Conservation (phyloP, 2,329 filamentous ascomycete species). For the Paracorniculantispora psalliotae region DNA sequence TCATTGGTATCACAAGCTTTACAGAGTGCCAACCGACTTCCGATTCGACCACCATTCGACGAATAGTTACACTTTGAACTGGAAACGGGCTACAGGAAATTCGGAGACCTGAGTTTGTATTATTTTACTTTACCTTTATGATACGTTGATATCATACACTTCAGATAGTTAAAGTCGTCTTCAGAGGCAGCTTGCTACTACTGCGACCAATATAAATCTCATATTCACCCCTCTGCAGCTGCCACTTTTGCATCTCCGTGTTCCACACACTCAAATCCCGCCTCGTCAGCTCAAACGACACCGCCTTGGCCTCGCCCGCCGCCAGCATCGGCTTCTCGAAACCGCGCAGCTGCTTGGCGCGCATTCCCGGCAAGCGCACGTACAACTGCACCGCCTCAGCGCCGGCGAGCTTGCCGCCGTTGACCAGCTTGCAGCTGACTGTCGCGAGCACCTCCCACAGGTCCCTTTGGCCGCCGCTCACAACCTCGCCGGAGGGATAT, state of each 20-base stretch:
- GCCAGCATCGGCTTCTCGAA: conserved; percentile 57
- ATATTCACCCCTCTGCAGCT: conserved; percentile 41
- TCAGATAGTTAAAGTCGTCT: conserved; percentile 9
- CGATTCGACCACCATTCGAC: too few species aligned
- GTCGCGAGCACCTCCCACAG: conserved; percentile 43
- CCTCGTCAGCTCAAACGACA: conserved; percentile 52
- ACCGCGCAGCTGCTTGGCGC: conserved; percentile 56
- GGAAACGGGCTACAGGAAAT: too few species aligned
- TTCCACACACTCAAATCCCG: conserved; percentile 66
- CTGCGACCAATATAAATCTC: conserved; percentile 42
- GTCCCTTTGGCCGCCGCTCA: conserved; percentile 40
- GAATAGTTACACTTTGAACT: too few species aligned
- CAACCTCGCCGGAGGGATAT: conserved; percentile 35
- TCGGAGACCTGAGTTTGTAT: too few species aligned
- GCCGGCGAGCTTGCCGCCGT: conserved; percentile 37
- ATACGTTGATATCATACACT: background rate
- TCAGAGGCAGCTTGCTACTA: conserved; percentile 40
- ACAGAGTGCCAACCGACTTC: too few species aligned
- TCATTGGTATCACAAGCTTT: too few species aligned
- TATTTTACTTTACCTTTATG: too few species aligned
- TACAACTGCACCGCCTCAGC: conserved; percentile 48
- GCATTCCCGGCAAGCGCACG: conserved; percentile 40
- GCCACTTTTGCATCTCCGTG: conserved; percentile 55
- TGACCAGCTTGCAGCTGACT: conserved; percentile 35
- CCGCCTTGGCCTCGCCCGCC: conserved; percentile 37